Conservation (phyloP, 192 early-diverging fungal species). For the Coemansia interrupta region DNA sequence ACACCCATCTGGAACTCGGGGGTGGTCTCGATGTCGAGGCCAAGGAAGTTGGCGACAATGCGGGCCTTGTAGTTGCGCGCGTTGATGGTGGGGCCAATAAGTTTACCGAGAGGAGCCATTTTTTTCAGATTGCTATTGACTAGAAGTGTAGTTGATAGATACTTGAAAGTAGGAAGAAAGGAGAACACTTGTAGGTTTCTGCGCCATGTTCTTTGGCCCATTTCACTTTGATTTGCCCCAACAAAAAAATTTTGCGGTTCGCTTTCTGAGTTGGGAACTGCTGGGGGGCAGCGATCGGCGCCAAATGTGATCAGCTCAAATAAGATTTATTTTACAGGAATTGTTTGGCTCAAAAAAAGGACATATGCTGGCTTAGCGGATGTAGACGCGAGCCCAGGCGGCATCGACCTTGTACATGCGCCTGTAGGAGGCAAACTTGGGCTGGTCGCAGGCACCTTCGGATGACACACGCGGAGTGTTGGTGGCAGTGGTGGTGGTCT, state of each 20-base stretch:
- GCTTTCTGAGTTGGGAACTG: no score
- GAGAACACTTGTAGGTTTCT: not conserved
- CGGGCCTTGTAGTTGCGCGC: constrained; percentile 59
- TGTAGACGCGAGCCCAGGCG: constrained; percentile 10
- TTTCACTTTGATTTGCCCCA: no score
- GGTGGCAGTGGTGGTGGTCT: constrained; percentile 4
- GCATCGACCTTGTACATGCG: constrained; percentile 9
- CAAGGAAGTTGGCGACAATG: constrained; percentile 76
- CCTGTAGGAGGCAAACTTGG: constrained; percentile 3
- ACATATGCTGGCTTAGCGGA: constrained; percentile 4
- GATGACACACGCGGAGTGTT: constrained; percentile 10
- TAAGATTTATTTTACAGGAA: no score
- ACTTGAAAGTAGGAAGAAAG: not conserved
- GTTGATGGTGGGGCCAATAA: constrained; percentile 35
- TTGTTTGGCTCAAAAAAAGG: not conserved
- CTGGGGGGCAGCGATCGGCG: no score
- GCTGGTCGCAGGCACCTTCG: not conserved
- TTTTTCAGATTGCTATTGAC: constrained; percentile 3
- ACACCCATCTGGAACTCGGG: constrained; percentile 61
- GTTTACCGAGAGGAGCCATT: constrained; percentile 44
- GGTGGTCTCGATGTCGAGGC: constrained; percentile 65
- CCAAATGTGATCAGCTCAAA: no score
- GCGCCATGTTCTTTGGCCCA: not conserved
- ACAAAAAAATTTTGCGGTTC: no score
- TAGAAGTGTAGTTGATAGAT: not conserved